Evolutionary conservation across 352 stramenopile genomes (phyloP), one percentile per base, ranked within the genome.

Genomic region (Globisporangium nunn): DNA sequence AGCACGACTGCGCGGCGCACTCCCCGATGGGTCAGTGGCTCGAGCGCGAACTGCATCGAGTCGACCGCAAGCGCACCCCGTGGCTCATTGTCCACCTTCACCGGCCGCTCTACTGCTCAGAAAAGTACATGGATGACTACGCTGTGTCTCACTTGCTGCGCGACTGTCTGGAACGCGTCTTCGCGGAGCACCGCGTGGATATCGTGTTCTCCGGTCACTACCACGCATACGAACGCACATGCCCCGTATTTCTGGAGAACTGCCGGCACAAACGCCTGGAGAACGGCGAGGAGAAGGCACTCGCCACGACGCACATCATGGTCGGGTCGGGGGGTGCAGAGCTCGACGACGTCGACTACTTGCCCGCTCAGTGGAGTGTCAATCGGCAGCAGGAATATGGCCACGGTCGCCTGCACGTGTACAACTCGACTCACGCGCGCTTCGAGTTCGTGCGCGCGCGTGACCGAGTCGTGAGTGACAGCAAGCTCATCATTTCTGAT

Each of bases 291-390:
- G 62, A 66, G 14, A 49, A 58, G 5, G 59, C 64, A 17, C 48
- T 57, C 30, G 72, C 64, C 6, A 59, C 72, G 1, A 58, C 62
- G 10, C 69, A 78, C 50, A 63, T 81, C 50, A 81, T 78, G 69
- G 61, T 81, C 41, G 72, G 72, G 40, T 76, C 72, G 11, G 72
- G 60, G 8, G 72, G 69, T n/a, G 68, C 66, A 3, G 68, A 68
- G 52, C 48, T 81, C 4, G 72, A 81, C 55, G 61, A 74, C 17
- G 59, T 66, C 2, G 50, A 63, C 18, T 77, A 73, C 48, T 29
- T 61, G 33, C 28, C 10, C 4, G 37, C 30, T 4, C 28, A 23
- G 11, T 80, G 69, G 68, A 74, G 66, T 35, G 49, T 23, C 5
- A 63, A 63, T n/a, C 40, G 50, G 2, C 63, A 70, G 50, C 61